Evolutionary conservation across 352 stramenopile genomes (phyloP).

Genomic region (Phytophthora macrochlamydospora): DNA sequence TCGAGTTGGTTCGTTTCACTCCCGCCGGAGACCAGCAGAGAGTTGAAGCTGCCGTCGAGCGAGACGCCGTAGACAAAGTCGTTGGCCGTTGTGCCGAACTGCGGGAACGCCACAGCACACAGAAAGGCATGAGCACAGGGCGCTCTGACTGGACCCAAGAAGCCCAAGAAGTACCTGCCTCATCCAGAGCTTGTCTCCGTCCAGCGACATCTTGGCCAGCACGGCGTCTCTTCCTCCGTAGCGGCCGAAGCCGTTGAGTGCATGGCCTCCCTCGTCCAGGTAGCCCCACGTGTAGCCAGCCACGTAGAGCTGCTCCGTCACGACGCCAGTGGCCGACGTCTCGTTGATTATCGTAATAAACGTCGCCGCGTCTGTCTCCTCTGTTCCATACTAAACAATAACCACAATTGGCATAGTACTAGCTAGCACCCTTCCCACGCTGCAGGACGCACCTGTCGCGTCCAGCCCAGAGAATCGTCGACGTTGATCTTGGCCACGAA

Average conservation of each 20-base stretch:
- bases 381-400: conserved; percentile 50
- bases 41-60: conserved; percentile 51
- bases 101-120: conserved; percentile 2
- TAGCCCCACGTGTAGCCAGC: conserved; percentile 70
- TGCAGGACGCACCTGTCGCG: conserved; percentile 38
- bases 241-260: conserved; percentile 70
- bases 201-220: conserved; percentile 55
- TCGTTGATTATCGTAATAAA: conserved; percentile 63
- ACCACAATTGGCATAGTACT: neutral
- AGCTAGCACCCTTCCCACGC: neutral
- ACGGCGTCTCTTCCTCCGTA: conserved; percentile 77
- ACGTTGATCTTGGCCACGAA: conserved; percentile 59
- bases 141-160: neutral
- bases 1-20: conserved; percentile 50
- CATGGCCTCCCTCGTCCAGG: conserved; percentile 73
- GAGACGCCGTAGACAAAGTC: conserved; percentile 64
- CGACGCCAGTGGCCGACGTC: conserved; percentile 13
- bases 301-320: conserved; percentile 56
- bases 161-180: conserved; percentile 44
- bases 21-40: conserved; percentile 58
- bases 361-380: conserved; percentile 57
- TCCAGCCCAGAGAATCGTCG: conserved; percentile 55
- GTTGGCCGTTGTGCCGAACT: conserved; percentile 72
- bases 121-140: conserved; percentile 1
- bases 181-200: conserved; percentile 66